Conservation (phyloP, 257 asterid species). For the Primulina eburnea region DNA sequence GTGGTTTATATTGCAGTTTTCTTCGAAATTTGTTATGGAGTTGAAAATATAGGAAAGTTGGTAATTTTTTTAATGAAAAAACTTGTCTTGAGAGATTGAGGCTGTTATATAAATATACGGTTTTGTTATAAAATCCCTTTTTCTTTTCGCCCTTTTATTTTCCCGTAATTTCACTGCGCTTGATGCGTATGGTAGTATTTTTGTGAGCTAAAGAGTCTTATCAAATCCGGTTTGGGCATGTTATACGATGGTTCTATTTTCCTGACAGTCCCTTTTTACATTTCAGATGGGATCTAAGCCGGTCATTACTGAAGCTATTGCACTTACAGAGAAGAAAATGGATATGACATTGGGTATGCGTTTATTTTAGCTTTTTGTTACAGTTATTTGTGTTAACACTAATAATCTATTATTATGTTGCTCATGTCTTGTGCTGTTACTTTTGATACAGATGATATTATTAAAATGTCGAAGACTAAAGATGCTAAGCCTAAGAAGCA, state of each 20-base stretch:
- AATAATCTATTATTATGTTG: conserved; percentile 14
- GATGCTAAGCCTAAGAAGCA: conserved; percentile 51
- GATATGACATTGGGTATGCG: conserved; percentile 77
- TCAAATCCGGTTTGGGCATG: background rate
- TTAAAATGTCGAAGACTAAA: conserved; percentile 69
- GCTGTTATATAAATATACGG: background rate
- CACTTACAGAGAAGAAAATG: conserved; percentile 95
- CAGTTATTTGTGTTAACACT: background rate
- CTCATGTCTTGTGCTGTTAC: background rate
- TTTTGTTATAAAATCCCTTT: background rate
- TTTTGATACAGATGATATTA: conserved; percentile 72
- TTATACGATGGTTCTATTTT: conserved; percentile 3
- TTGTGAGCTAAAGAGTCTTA: background rate
- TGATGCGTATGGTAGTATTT: background rate
- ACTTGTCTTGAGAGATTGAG: background rate
- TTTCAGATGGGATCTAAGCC: conserved; percentile 75
- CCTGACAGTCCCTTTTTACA: conserved; percentile 9
- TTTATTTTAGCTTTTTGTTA: conserved; percentile 1
- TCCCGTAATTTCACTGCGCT: background rate
- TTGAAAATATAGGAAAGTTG: background rate
- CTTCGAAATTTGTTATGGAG: background rate
- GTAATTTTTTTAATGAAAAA: background rate
- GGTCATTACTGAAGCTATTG: conserved; percentile 65
- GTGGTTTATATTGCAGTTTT: background rate
- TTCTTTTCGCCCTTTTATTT: background rate